Percentiles rank a stretch among this genome's conserved stretches.
phyloP scores from a whole-genome alignment of 345 rosid genomes.

The Streptanthus diversifolius region DNA sequence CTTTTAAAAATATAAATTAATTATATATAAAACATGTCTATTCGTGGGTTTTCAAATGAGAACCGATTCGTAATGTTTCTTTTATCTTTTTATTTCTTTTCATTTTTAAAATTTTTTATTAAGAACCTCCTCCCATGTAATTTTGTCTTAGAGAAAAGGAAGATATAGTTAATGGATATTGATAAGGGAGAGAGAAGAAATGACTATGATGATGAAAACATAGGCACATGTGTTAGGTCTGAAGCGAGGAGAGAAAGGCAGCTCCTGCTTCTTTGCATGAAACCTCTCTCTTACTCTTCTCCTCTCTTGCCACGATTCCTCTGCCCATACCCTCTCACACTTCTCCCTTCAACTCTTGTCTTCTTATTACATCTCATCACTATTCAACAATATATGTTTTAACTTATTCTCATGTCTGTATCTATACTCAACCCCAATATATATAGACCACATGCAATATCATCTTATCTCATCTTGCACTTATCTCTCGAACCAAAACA shows the following conservation, averaged over 20 bases:
- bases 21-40: no score
- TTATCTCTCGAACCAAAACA: constrained; percentile 7
- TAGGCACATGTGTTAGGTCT: constrained; percentile 34
- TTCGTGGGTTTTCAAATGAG: no score
- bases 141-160: not conserved
- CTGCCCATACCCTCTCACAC: constrained; percentile 34
- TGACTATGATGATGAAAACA: constrained; percentile 24
- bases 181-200: constrained; percentile 25
- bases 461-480: not conserved
- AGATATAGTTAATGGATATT: not conserved
- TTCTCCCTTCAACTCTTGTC: constrained; percentile 20
- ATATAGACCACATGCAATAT: constrained; percentile 1
- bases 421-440: constrained; percentile 23
- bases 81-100: no score
- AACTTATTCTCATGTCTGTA: constrained; percentile 28
- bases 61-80: no score
- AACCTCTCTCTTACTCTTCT: constrained; percentile 27
- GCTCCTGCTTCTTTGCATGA: constrained; percentile 42
- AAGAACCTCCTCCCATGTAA: no score
- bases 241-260: constrained; percentile 33
- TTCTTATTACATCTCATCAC: constrained; percentile 21
- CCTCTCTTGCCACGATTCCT: constrained; percentile 28
- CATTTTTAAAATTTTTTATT: no score
- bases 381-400: not conserved
- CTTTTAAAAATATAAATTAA: no score